Conservation (phyloP, 352 stramenopile genomes). For the Globisporangium splendens region DNA sequence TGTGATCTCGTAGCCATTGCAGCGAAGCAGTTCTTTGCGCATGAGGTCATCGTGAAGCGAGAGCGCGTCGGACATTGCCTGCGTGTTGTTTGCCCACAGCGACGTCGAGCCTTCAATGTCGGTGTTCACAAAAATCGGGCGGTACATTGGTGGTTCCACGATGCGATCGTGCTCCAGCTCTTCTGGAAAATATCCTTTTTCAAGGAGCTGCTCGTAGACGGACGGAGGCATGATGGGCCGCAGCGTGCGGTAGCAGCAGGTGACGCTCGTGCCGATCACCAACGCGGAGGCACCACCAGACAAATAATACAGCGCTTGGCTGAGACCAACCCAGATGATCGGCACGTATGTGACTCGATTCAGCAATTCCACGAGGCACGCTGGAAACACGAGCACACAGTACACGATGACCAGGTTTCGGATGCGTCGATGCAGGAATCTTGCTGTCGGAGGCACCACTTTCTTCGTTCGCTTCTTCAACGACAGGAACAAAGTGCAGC, state of each 20-base stretch:
- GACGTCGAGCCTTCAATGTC: constrained; percentile 79
- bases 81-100: constrained; percentile 47
- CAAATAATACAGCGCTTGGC: constrained; percentile 56
- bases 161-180: constrained; percentile 29
- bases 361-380: constrained; percentile 49
- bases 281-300: constrained; percentile 54
- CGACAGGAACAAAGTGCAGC: constrained; percentile 44
- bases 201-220: constrained; percentile 62
- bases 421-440: constrained; percentile 59
- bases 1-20: constrained; percentile 79
- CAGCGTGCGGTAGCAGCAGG: constrained; percentile 61
- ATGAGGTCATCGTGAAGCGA: constrained; percentile 72
- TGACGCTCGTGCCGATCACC: constrained; percentile 55
- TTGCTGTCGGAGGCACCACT: constrained; percentile 39
- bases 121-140: constrained; percentile 75
- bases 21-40: constrained; percentile 43
- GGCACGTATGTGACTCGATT: constrained; percentile 22
- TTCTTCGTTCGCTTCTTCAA: constrained; percentile 34
- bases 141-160: constrained; percentile 41
- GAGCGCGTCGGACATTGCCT: constrained; percentile 62
- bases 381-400: constrained; percentile 58
- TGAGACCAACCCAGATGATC: constrained; percentile 43
- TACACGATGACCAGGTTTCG: constrained; percentile 69
- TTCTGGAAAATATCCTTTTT: constrained; percentile 55
- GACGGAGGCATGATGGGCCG: constrained; percentile 52